A percentile compares a stretch with the other conserved stretches of the same genome.
Evolutionary conservation across 306 rosid species (phyloP).

Genomic region (Vigna mungo): DNA sequence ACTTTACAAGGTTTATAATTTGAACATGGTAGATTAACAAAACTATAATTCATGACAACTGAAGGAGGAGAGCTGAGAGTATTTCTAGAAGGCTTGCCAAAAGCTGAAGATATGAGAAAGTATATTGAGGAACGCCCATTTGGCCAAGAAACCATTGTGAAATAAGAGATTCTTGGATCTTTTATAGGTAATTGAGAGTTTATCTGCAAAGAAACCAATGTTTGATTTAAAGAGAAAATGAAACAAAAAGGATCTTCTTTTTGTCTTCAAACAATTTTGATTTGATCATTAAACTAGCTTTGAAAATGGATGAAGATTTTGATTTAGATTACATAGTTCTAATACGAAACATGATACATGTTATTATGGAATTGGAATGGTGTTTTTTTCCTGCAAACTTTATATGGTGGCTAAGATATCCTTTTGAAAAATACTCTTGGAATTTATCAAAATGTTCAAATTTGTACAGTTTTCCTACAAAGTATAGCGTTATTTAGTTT

Average conservation of each 20-base stretch:
- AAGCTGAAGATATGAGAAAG: slow-evolving; percentile 52
- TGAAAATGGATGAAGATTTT: background rate
- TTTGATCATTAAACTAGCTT: background rate
- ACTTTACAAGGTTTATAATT: background rate
- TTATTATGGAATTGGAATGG: background rate
- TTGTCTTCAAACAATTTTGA: background rate
- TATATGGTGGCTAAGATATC: too few relatives aligned
- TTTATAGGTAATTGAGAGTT: slow-evolving; percentile 56
- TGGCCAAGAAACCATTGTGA: slow-evolving; percentile 64
- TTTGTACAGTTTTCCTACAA: too few relatives aligned
- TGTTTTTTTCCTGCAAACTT: background rate
- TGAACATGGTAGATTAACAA: background rate
- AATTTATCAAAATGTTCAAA: too few relatives aligned
- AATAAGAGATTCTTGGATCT: slow-evolving; percentile 64
- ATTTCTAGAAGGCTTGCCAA: slow-evolving; percentile 63
- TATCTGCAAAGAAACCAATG: background rate
- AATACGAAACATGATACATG: background rate
- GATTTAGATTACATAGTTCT: background rate
- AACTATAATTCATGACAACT: slow-evolving; percentile 48
- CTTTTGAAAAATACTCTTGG: too few relatives aligned
- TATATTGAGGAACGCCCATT: slow-evolving; percentile 67
- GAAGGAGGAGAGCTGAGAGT: too few relatives aligned
- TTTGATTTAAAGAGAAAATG: background rate
- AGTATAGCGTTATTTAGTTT: too few relatives aligned
- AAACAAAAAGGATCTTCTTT: background rate